Percentiles rank a stretch among this genome's conserved stretches.
phyloP scores from a whole-genome alignment of 345 rosid species.

The Salix caprea region DNA sequence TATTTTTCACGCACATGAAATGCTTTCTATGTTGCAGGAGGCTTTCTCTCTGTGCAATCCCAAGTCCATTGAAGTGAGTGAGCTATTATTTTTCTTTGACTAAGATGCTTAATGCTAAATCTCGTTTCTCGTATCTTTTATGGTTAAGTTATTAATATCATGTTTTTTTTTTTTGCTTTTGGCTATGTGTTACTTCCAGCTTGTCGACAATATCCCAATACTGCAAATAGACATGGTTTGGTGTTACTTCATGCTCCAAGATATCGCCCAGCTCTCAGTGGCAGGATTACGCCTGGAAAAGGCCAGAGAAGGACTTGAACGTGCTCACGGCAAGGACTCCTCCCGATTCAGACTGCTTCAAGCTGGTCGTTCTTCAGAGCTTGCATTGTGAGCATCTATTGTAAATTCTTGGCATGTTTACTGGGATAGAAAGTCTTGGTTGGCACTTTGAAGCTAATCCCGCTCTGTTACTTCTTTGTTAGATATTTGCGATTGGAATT shows the following conservation, averaged over 20 bases:
- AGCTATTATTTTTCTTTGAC: slow-evolving; percentile 9
- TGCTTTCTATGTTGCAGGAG: slow-evolving; percentile 46
- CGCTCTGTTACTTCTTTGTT: slow-evolving; percentile 5
- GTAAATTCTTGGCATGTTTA: background rate
- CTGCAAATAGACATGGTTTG: slow-evolving; percentile 97
- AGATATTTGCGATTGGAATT: slow-evolving; percentile 85
- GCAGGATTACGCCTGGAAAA: slow-evolving; percentile 78
- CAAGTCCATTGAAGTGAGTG: slow-evolving; percentile 66
- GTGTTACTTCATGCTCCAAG: slow-evolving; percentile 92
- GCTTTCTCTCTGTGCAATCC: slow-evolving; percentile 85
- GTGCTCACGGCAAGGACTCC: slow-evolving; percentile 84
- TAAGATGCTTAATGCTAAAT: background rate
- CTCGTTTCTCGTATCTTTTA: background rate
- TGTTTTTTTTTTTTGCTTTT: background rate
- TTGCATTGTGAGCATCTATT: slow-evolving; percentile 60
- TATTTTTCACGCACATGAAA: background rate
- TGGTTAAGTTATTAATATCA: background rate
- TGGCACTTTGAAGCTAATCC: slow-evolving; percentile 5
- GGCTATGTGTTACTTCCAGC: slow-evolving; percentile 38
- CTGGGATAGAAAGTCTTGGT: background rate
- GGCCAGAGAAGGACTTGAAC: slow-evolving; percentile 88
- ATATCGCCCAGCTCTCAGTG: slow-evolving; percentile 76
- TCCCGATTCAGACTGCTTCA: slow-evolving; percentile 83
- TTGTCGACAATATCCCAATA: slow-evolving; percentile 81
- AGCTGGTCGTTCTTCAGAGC: slow-evolving; percentile 66